phyloP scores from a whole-genome alignment of 2,329 filamentous ascomycete species.

The Epichloe sylvatica region DNA sequence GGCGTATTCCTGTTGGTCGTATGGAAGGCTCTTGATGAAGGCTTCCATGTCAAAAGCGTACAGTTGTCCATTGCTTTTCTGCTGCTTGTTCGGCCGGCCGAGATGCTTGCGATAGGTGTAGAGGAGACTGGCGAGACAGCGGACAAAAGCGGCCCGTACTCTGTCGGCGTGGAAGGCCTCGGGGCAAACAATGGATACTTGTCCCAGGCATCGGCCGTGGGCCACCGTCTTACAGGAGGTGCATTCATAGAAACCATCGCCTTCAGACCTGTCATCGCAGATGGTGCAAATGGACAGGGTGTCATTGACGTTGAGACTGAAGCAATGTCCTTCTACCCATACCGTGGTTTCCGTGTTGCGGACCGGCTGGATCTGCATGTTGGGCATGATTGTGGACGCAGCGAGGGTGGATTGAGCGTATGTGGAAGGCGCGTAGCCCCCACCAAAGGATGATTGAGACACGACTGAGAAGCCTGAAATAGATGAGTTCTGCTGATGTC shows the following conservation, averaged over 20 bases:
- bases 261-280: constrained; percentile 60
- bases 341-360: constrained; percentile 64
- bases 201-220: constrained; percentile 47
- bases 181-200: constrained; percentile 49
- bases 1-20: constrained; percentile 52
- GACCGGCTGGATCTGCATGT: constrained; percentile 66
- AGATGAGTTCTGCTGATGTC: constrained; percentile 45
- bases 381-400: constrained; percentile 76
- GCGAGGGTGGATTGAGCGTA: constrained; percentile 79
- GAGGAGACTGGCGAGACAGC: constrained; percentile 50
- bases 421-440: constrained; percentile 65
- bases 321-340: constrained; percentile 76
- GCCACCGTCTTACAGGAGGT: constrained; percentile 45
- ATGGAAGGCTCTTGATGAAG: constrained; percentile 49
- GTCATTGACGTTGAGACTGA: constrained; percentile 51
- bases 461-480: constrained; percentile 46
- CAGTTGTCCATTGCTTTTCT: constrained; percentile 45
- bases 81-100: constrained; percentile 43
- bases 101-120: constrained; percentile 54
- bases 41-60: constrained; percentile 53
- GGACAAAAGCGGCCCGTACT: constrained; percentile 49
- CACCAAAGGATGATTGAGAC: constrained; percentile 55
- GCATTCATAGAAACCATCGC: constrained; percentile 64
- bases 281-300: constrained; percentile 50
- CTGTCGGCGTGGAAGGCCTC: constrained; percentile 48